Percentiles rank a stretch among this genome's conserved stretches.
Evolutionary conservation across 495 filamentous ascomycete species (phyloP).

Genomic region (Tuber calosporum): DNA sequence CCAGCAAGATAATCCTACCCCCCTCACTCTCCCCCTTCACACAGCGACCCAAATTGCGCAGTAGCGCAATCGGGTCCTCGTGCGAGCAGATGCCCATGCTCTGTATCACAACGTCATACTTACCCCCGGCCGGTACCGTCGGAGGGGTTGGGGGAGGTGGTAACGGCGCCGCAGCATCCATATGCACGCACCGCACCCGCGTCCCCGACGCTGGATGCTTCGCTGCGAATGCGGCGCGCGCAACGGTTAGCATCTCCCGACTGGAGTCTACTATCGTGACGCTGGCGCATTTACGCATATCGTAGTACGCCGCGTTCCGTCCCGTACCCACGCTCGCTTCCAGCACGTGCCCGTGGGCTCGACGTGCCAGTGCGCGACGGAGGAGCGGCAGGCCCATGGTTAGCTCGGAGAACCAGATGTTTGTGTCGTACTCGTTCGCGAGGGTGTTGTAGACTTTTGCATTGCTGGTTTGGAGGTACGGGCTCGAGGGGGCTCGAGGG

Average conservation of each 20-base stretch:
- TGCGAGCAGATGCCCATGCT: constrained; percentile 92
- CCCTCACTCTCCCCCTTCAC: constrained; percentile 48
- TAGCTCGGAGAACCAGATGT: constrained; percentile 59
- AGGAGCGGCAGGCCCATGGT: constrained; percentile 57
- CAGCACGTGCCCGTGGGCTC: constrained; percentile 68
- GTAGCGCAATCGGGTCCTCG: constrained; percentile 59
- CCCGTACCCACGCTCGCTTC: constrained; percentile 92
- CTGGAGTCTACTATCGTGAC: constrained; percentile 61
- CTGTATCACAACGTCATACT: constrained; percentile 82
- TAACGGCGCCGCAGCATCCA: constrained; percentile 42
- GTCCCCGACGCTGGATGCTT: not conserved
- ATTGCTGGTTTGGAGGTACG: constrained; percentile 48
- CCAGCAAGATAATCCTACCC: constrained; percentile 75
- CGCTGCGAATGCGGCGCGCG: not conserved
- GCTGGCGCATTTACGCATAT: constrained; percentile 44
- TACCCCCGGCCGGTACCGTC: constrained; percentile 17
- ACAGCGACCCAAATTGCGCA: constrained; percentile 53
- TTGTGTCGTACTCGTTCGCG: constrained; percentile 56
- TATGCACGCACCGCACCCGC: not conserved
- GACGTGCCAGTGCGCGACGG: constrained; percentile 54
- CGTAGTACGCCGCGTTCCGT: constrained; percentile 71
- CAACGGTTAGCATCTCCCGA: constrained; percentile 51
- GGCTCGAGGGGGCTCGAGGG: constrained; percentile 21
- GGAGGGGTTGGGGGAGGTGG: constrained; percentile 15
- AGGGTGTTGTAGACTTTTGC: constrained; percentile 54